Base-by-base conservation (phyloP, 768 basidiomycete genomes). In the Boletus vinaceobasis region DNA sequence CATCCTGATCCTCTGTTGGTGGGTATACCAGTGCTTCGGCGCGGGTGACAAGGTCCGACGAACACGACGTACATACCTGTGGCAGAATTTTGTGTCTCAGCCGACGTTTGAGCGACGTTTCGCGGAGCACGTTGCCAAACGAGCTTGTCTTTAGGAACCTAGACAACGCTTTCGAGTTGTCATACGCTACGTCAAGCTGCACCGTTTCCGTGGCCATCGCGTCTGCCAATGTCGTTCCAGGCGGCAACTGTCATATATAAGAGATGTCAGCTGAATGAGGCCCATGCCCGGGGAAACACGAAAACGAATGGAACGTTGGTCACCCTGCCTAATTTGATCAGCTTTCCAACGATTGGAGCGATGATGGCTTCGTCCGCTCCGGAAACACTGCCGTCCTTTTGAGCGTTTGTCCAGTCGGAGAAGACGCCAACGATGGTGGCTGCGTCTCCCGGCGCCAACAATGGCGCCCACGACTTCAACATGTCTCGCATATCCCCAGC, bases 371-470 rank as follows among this genome's bases (percentile, higher is more conserved):
- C 56, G 37, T 59, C 55, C 7, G 61, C 67, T 31, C 53, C 55
- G 11, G 27, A 38, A 15, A 56, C 54, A 13, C 58, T 50, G 10
- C 58, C 60, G 4, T 57, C 48, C 21, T 45, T 55, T 26, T 59
- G 58, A 3, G 14, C 1, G 14, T 27, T 14, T 15, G 45, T 37
- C 79, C 79, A 81, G 49, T 79, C 74, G 63, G 76, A 70, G 45
- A 75, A 78, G 37, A 73, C 73, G 1, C 72, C 73, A 2, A 80
- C n/a, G 15, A 80, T 65, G 0, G 71, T 55, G 13, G 78, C 71
- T 9, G 57, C 50, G 5, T 57, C 52, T 8, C 60, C 72, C 5
- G 50, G 43, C 2, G 63, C 60, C 5, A 81, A 62, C 15, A 79
- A 48, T 1, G 73, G 66, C 2, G 59, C 55, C 79, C 79, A 81